phyloP scores from a whole-genome alignment of 2,329 filamentous ascomycete genomes.

The Biscogniauxia marginata region DNA sequence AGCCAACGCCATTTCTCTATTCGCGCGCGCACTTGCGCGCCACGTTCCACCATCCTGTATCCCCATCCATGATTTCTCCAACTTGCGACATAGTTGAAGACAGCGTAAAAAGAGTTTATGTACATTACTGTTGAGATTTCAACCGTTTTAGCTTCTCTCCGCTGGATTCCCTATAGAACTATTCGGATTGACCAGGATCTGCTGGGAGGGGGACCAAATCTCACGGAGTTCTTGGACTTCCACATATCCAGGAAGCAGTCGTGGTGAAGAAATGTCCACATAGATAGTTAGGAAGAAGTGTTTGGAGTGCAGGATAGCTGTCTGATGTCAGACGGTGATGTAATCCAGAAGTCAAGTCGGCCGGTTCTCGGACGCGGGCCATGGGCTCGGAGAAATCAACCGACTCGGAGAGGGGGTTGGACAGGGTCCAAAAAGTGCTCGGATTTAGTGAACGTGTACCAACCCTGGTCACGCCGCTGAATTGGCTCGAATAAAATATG shows the following conservation, averaged over 20 bases:
- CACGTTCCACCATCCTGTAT: neutral
- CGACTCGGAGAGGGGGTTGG: constrained; percentile 15
- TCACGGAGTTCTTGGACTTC: neutral
- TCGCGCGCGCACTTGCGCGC: too few species aligned
- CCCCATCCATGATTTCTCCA: neutral
- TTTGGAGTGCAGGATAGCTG: neutral
- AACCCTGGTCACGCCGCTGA: constrained; percentile 21
- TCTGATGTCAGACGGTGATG: neutral
- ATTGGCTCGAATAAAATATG: constrained; percentile 35
- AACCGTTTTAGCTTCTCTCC: neutral
- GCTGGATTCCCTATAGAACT: neutral
- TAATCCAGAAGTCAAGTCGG: neutral
- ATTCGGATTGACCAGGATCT: neutral
- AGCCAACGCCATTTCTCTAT: constrained; percentile 12
- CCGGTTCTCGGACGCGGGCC: constrained; percentile 15
- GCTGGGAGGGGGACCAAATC: neutral
- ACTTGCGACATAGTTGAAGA: neutral
- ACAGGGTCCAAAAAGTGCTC: constrained; percentile 13
- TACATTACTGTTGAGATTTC: neutral
- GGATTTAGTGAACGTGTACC: neutral
- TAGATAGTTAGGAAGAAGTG: neutral
- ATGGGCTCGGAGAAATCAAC: constrained; percentile 22
- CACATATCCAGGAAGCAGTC: neutral
- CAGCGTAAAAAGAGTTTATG: neutral
- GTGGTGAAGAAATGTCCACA: neutral